Percentiles rank a stretch among this genome's conserved stretches.
Evolutionary conservation across 2,329 filamentous ascomycete species (phyloP).

Genomic region (Colletotrichum sp.): DNA sequence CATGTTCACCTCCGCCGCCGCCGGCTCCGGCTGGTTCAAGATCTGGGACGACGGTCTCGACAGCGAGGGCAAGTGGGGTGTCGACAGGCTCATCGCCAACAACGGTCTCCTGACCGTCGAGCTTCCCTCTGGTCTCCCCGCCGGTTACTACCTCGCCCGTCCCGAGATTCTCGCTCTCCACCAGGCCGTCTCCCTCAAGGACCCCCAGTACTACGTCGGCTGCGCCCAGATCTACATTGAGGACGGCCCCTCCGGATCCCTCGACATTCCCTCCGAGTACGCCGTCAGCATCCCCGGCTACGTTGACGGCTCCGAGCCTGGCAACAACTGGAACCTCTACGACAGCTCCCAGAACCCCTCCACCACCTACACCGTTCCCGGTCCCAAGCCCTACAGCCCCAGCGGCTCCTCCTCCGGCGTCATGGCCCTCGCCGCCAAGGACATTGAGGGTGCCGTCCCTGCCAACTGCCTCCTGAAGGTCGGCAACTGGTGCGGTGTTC

Average conservation of each 20-base stretch:
- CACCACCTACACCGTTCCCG: constrained; percentile 63
- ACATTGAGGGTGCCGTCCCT: constrained; percentile 56
- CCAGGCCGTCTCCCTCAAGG: constrained; percentile 51
- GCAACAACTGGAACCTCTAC: constrained; percentile 72
- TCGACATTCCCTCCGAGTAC: constrained; percentile 50
- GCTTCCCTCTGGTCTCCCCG: constrained; percentile 65
- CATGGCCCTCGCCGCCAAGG: constrained; percentile 4
- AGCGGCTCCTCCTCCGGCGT: constrained; percentile 11
- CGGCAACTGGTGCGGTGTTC: constrained; percentile 74
- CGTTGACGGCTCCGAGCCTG: constrained; percentile 56
- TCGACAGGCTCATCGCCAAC: constrained; percentile 69
- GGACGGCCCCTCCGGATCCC: constrained; percentile 45
- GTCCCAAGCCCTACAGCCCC: constrained; percentile 59
- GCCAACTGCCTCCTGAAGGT: constrained; percentile 66
- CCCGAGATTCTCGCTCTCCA: constrained; percentile 75
- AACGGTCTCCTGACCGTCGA: constrained; percentile 67
- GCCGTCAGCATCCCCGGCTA: constrained; percentile 72
- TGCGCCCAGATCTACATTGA: constrained; percentile 75
- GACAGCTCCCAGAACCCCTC: constrained; percentile 42
- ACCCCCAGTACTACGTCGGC: constrained; percentile 76
- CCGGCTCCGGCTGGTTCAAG: constrained; percentile 79
- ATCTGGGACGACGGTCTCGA: constrained; percentile 75
- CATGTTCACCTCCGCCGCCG: constrained; percentile 55
- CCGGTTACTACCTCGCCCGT: constrained; percentile 74
- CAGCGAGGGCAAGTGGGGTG: constrained; percentile 67